Evolutionary conservation across 78 protist genomes (phyloP).

Genomic region (Salpingoeca rosetta): DNA sequence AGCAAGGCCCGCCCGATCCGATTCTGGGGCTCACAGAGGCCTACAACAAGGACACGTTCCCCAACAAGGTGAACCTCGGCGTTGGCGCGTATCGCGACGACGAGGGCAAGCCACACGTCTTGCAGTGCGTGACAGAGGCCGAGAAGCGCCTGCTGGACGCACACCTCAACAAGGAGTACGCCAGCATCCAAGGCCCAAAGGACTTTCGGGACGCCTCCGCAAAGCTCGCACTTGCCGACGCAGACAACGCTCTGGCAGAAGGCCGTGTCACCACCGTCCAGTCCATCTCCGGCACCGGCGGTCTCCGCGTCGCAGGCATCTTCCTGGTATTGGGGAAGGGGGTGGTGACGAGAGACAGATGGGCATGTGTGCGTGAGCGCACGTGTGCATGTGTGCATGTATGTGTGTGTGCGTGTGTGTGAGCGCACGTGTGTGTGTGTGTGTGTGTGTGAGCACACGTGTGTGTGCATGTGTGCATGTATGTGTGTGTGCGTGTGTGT

Average conservation of each 20-base stretch:
- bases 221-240: slow-evolving; percentile 36
- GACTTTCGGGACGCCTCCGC: slow-evolving; percentile 42
- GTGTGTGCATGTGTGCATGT: no score
- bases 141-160: slow-evolving; percentile 10
- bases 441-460: no score
- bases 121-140: slow-evolving; percentile 8
- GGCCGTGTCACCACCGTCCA: slow-evolving; percentile 69
- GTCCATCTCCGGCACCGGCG: slow-evolving; percentile 94
- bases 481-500: no score
- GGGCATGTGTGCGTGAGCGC: no score
- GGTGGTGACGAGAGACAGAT: no score
- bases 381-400: no score
- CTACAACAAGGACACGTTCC: slow-evolving; percentile 45
- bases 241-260: slow-evolving; percentile 4
- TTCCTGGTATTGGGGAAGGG: no score
- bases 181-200: slow-evolving; percentile 66
- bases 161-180: slow-evolving; percentile 65
- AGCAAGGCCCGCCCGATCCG: not conserved
- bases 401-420: no score
- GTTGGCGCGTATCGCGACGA: slow-evolving; percentile 20
- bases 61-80: slow-evolving; percentile 28
- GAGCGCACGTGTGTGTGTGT: no score
- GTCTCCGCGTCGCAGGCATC: slow-evolving; percentile 67
- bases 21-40: slow-evolving; percentile 24
- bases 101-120: slow-evolving; percentile 19